Evolutionary conservation across 1,284 basidiomycete species (phyloP), one percentile per base, ranked within the genome.

Genomic region (Erythrobasidium hasegawianum): DNA sequence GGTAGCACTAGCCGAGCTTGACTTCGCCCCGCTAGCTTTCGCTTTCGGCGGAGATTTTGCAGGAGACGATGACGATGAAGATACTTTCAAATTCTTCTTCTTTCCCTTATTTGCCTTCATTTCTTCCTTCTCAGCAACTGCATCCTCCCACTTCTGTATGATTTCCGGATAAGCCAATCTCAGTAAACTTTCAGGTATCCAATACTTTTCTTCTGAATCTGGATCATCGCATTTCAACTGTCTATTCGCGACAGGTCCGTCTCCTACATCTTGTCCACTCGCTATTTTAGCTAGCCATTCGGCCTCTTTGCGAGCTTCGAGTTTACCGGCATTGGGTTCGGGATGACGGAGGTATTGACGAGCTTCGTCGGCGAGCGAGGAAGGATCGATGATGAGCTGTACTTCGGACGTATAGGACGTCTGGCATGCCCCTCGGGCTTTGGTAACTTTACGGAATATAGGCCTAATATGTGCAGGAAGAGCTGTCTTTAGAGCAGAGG

Each of bases 111-210:
- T 52, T 2, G 45, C 45, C 18, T 65, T 65, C 1, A 20, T n/a
- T 7, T 49, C 47, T 18, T 38, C 16, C 33, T 65, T 65, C 18
- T 38, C 62, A 33, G 29, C 40, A 29, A 57, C 62, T 20, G 55
- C 40, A 8, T 58, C 33, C 20, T 65, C 55, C 62, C 62, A 65
- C 11, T 57, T 27, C 18, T 16, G 14, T 7, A 58, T 39, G 18
- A 65, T 39, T 10, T 18, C 33, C 10, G 55, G 56, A 39, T 40
- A 16, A 10, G 55, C 56, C 45, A 65, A 33, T 5, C 56, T 16
- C 8, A 65, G 45, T 29, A 65, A 33, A 43, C 62, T 65, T 29
- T 65, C 62, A 20, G 49, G 62, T 8, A 65, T 65, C 62, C 62
- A 65, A 1, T 57, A 43, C 39, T 65, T 65, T 9, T 39, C 27